Percentiles rank a stretch among this genome's conserved stretches.
Evolutionary conservation across 192 early-diverging fungal species (phyloP).

Genomic region (Backusella circina): DNA sequence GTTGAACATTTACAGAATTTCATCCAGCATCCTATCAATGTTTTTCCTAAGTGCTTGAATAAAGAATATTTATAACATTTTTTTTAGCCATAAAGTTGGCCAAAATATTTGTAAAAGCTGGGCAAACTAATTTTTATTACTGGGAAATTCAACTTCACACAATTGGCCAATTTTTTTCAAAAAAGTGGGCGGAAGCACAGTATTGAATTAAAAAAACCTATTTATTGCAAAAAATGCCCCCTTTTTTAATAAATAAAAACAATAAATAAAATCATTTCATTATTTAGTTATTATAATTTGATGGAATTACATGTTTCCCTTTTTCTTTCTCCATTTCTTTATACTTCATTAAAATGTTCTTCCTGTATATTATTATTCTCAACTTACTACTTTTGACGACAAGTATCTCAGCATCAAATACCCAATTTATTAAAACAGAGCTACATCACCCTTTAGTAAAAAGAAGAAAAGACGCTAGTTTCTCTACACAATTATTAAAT

Average conservation of each 20-base stretch:
- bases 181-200: too few species aligned
- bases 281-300: neutral
- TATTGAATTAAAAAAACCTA: neutral
- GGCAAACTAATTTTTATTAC: too few species aligned
- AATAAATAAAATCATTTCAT: neutral
- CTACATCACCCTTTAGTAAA: neutral
- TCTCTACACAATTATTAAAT: slow-evolving; percentile 1
- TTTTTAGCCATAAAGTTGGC: too few species aligned
- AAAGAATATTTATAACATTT: too few species aligned
- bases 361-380: neutral
- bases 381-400: neutral
- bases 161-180: too few species aligned
- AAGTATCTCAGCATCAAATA: neutral
- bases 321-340: neutral
- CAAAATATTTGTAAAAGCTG: too few species aligned
- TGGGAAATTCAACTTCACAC: too few species aligned
- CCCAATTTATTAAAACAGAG: neutral
- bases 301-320: neutral
- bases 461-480: neutral
- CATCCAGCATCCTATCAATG: too few species aligned
- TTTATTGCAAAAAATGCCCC: neutral
- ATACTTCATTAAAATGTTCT: neutral
- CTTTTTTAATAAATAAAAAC: neutral
- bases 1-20: too few species aligned
- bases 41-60: too few species aligned